phyloP scores from a whole-genome alignment of 305 asterid species.

The Fraxinus platypoda region DNA sequence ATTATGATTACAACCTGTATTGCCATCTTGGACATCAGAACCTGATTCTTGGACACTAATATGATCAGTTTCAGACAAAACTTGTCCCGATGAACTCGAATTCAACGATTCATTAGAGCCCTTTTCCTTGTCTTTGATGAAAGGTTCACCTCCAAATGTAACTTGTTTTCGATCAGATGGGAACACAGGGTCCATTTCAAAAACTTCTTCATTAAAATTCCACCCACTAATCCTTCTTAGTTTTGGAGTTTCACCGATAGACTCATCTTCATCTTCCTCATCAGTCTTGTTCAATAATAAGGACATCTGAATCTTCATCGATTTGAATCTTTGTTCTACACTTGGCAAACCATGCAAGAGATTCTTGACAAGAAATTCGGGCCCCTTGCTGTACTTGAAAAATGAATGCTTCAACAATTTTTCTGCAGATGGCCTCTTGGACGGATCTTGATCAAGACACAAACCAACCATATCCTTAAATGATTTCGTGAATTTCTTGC shows the following conservation, averaged over 20 bases:
- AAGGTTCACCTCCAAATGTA: slow-evolving; percentile 33
- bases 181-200: slow-evolving; percentile 62
- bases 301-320: slow-evolving; percentile 15
- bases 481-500: slow-evolving; percentile 55
- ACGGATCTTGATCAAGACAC: slow-evolving; percentile 82
- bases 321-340: slow-evolving; percentile 54
- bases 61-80: not conserved
- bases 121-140: slow-evolving; percentile 32
- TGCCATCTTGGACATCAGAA: not conserved
- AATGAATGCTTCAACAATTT: slow-evolving; percentile 71
- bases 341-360: slow-evolving; percentile 61
- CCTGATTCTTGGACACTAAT: not conserved
- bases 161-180: slow-evolving; percentile 45
- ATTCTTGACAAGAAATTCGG: slow-evolving; percentile 62
- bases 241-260: slow-evolving; percentile 28
- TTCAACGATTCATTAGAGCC: slow-evolving; percentile 25
- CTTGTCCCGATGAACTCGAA: slow-evolving; percentile 21
- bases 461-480: slow-evolving; percentile 73
- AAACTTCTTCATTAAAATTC: slow-evolving; percentile 75
- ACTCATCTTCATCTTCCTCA: slow-evolving; percentile 26
- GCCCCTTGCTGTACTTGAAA: slow-evolving; percentile 60
- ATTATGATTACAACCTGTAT: not conserved
- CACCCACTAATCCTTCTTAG: slow-evolving; percentile 82
- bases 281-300: slow-evolving; percentile 17
- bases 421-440: slow-evolving; percentile 72